phyloP scores from a whole-genome alignment of 164 flowering plant genomes.

The Umbellularia californica region DNA sequence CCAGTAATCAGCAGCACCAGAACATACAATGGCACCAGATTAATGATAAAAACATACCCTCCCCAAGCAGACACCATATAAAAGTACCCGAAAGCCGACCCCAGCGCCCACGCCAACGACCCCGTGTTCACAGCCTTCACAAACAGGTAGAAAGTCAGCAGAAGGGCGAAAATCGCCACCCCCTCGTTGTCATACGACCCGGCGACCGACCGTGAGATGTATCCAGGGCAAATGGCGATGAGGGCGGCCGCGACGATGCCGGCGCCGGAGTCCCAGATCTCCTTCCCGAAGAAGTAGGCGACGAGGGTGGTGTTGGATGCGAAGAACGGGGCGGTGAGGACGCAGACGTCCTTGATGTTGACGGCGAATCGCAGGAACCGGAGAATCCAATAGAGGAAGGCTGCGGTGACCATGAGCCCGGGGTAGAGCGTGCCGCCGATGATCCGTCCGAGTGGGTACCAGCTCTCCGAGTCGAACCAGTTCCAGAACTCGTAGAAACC shows the following conservation, averaged over 20 bases:
- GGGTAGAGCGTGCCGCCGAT: constrained; percentile 96
- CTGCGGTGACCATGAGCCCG: constrained; percentile 96
- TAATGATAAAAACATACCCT: constrained; percentile 93
- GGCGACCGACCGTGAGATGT: constrained; percentile 90
- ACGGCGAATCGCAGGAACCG: constrained; percentile 69
- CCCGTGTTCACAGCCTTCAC: constrained; percentile 97
- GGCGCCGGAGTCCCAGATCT: constrained; percentile 90
- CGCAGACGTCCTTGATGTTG: constrained; percentile 94
- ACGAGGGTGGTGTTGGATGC: constrained; percentile 92
- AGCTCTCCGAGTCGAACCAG: constrained; percentile 94
- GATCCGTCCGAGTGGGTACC: constrained; percentile 97
- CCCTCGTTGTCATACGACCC: constrained; percentile 97
- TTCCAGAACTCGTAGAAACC: constrained; percentile 98
- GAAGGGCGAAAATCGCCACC: constrained; percentile 85
- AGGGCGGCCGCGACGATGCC: constrained; percentile 91
- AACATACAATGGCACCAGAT: constrained; percentile 86
- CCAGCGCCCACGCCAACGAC: constrained; percentile 86
- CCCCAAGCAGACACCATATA: constrained; percentile 99
- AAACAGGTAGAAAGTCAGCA: constrained; percentile 79
- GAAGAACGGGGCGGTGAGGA: constrained; percentile 89
- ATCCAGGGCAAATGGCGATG: constrained; percentile 95
- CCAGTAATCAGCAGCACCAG: constrained; percentile 85
- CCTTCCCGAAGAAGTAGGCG: constrained; percentile 94
- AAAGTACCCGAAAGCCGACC: constrained; percentile 88
- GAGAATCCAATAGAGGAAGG: constrained; percentile 55